A percentile compares a stretch with the other conserved stretches of the same genome.
Evolutionary conservation across 1,284 basidiomycete genomes (phyloP).

Genomic region (Heterobasidion occidentale): DNA sequence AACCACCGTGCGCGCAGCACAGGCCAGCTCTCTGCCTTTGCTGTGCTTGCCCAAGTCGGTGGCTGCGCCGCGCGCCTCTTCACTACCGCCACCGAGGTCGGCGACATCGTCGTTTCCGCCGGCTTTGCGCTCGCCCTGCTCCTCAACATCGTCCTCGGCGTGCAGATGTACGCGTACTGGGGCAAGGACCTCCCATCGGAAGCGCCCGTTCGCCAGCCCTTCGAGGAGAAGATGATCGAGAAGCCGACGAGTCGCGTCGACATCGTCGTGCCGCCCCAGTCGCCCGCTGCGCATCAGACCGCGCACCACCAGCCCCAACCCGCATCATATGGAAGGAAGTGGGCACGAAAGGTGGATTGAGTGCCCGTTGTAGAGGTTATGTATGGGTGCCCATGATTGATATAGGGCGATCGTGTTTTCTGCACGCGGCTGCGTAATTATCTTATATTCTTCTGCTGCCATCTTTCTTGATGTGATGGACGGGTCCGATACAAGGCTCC

Average conservation of each 20-base stretch:
- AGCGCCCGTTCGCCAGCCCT: conserved; percentile 8
- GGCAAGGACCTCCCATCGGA: conserved; percentile 34
- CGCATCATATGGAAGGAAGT: conserved; percentile 43
- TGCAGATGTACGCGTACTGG: conserved; percentile 83
- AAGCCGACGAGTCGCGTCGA: conserved; percentile 25
- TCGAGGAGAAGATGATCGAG: conserved; percentile 17
- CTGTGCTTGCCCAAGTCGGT: conserved; percentile 74
- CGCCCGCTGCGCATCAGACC: conserved; percentile 30
- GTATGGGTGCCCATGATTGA: neutral
- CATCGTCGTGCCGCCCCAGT: conserved; percentile 31
- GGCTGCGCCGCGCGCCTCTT: conserved; percentile 87
- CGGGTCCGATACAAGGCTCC: no score
- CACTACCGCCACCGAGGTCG: conserved; percentile 83
- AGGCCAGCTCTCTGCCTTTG: conserved; percentile 86
- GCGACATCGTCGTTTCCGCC: conserved; percentile 69
- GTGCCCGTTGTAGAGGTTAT: neutral
- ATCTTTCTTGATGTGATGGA: no score
- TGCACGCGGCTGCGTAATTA: neutral
- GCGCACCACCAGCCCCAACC: conserved; percentile 21
- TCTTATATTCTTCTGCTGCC: neutral
- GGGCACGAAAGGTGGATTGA: conserved; percentile 67
- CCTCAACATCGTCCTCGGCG: conserved; percentile 73
- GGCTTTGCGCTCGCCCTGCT: conserved; percentile 76
- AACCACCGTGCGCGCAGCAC: conserved; percentile 73
- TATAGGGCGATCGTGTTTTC: neutral